A percentile compares a stretch with the other conserved stretches of the same genome.
These are phyloP conservation scores for Penicillium sp. DNA, from an alignment of 2,329 filamentous ascomycete species.

Conservation along the genomic window DNA sequence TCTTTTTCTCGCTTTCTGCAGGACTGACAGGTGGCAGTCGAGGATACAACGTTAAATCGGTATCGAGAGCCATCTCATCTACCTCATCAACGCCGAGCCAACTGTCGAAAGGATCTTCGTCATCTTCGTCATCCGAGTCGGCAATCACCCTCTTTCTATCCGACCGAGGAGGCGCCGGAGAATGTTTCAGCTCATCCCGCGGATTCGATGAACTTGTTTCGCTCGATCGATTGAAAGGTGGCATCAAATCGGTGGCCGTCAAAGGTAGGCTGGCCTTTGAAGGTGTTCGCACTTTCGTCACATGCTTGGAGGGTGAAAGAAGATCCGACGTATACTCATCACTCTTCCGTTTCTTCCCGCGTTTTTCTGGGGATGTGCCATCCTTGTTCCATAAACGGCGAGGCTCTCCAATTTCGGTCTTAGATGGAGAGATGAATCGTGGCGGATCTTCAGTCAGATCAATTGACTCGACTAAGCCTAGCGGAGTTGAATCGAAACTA, in stretches of 20 bases:
- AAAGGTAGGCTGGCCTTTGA: conserved; percentile 9
- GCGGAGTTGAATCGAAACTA: conserved; percentile 16
- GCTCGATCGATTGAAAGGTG: conserved; percentile 6
- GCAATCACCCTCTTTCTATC: conserved; percentile 23
- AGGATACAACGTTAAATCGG: conserved; percentile 28
- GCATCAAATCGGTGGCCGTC: conserved; percentile 2
- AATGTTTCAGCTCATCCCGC: conserved; percentile 7
- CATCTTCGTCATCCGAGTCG: conserved; percentile 37
- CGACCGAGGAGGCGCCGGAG: conserved; percentile 5
- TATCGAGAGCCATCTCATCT: conserved; percentile 19
- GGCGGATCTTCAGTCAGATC: conserved; percentile 41
- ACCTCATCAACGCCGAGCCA: conserved; percentile 20
- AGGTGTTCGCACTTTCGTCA: conserved; percentile 23
- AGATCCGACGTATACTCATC: conserved; percentile 42
- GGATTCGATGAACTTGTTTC: conserved; percentile 6
- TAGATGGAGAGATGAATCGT: conserved; percentile 34
- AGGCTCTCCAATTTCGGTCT: conserved; percentile 38
- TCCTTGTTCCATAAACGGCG: conserved; percentile 43
- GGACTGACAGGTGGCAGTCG: conserved; percentile 23
- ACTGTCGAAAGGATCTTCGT: conserved; percentile 27
- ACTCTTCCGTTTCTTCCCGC: conserved; percentile 47
- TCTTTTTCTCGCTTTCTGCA: conserved; percentile 5
- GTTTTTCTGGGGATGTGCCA: conserved; percentile 34
- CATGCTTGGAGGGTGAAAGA: conserved; percentile 28
- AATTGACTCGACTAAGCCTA: conserved; percentile 41